Base-by-base conservation (phyloP, 2,329 filamentous ascomycete genomes). In the Penicillium sp. region DNA sequence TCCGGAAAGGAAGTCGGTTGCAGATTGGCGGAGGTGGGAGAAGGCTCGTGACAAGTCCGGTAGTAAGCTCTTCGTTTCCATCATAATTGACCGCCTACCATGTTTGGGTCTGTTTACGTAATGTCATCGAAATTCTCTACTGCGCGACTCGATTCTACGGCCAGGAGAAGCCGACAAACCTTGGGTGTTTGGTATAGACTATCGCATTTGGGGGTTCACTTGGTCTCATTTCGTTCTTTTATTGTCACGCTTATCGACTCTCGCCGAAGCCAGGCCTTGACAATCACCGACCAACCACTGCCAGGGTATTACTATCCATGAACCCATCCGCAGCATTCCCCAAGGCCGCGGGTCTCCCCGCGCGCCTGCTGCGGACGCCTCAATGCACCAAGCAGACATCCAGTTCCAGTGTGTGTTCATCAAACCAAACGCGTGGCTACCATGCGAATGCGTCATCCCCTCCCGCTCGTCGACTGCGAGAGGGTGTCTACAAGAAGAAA, bases 341-440 rank as follows among this genome's bases (percentile, higher is more conserved):
- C 39, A 64, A 66, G 50, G 63, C 62, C 44, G 61, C 63, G 54
- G 61, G 62, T 44, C 45, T 69, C 42, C 65, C 66, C 49, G 56
- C 62, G 45, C 62, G 64, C 50, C 55, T 70, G 39, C 48, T 71
- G 45, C 59, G 66, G 42, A 57, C 65, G 10, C 62, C 61, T 42
- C 59, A 61, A 56, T 64, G 59, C 48, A 58, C 64, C 35, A 64
- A 55, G 35, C 60, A 64, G 47, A 56, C 55, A 31, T 45, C 56
- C 18, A 36, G 43, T 25, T 50, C 39, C 32, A 50, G 42, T 30
- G 40, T 64, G 36, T 52, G 50, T 37, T 55, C 60, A 13, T 57
- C 61, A 20, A 46, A 53, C 6, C 61, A 67, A 37, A 57, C 55
- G 30, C 57, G 66, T 30, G 48, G 52, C n/a, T 64, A 65, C 35